These are phyloP conservation scores for Nakazawaea laoshanensis DNA, from an alignment of 805 yeast genomes.

Conservation along the genomic window DNA sequence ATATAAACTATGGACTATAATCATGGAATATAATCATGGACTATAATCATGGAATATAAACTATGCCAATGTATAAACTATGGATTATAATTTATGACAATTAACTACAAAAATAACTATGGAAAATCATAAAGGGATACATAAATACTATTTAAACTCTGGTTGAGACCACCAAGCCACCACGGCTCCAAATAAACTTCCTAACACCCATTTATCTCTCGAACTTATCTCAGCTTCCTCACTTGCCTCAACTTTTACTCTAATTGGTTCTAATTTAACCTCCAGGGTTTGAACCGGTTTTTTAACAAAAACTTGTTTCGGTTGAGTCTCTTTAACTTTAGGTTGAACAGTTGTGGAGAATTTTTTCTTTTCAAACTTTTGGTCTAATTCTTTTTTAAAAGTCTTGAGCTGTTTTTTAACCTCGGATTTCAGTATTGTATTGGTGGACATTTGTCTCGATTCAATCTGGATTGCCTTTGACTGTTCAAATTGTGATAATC, in stretches of 20 bases:
- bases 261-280: neutral
- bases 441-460: conserved; percentile 11
- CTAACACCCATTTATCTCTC: conserved; percentile 16
- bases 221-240: conserved; percentile 6
- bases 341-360: conserved; percentile 16
- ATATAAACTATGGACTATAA: too few species aligned
- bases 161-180: conserved; percentile 28
- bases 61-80: too few species aligned
- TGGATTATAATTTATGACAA: too few species aligned
- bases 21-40: too few species aligned
- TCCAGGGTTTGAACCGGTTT: conserved; percentile 5
- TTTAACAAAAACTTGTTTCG: too few species aligned
- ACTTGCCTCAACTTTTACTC: conserved; percentile 8
- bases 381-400: conserved; percentile 3
- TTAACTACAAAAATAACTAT: too few species aligned
- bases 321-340: conserved; percentile 17
- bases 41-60: too few species aligned
- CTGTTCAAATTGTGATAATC: conserved; percentile 16
- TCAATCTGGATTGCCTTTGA: neutral
- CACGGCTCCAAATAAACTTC: conserved; percentile 18
- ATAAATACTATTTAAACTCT: too few species aligned
- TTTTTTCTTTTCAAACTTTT: conserved; percentile 9
- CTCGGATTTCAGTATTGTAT: conserved; percentile 11
- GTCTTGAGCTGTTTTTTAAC: conserved; percentile 1
- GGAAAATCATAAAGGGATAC: too few species aligned